Percentiles rank a stretch among this genome's conserved stretches.
phyloP scores from a whole-genome alignment of 768 basidiomycete genomes.

The Lactarius vividus region DNA sequence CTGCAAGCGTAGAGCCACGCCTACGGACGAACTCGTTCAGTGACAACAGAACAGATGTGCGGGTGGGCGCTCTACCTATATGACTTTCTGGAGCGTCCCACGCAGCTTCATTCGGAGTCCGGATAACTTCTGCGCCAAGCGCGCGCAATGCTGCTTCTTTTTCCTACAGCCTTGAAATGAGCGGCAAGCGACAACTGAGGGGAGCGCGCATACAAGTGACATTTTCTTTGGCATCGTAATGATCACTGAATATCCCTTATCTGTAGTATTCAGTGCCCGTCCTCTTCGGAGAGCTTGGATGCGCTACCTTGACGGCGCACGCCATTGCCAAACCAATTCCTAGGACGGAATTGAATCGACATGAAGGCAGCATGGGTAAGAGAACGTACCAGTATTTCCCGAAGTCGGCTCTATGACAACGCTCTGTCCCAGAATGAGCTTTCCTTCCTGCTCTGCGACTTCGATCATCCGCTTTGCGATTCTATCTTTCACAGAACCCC shows the following conservation, averaged over 20 bases:
- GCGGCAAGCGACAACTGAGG: neutral
- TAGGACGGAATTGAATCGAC: neutral
- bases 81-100: constrained; percentile 90
- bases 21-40: constrained; percentile 71
- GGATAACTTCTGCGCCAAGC: constrained; percentile 90
- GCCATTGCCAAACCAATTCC: constrained; percentile 91
- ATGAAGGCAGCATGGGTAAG: neutral
- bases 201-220: constrained; percentile 56
- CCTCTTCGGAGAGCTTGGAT: constrained; percentile 26
- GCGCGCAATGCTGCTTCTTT: constrained; percentile 92
- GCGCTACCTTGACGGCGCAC: constrained; percentile 85
- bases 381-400: constrained; percentile 81
- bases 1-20: constrained; percentile 76
- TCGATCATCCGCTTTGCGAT: constrained; percentile 97
- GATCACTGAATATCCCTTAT: constrained; percentile 83
- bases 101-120: constrained; percentile 87
- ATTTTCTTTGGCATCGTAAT: constrained; percentile 94
- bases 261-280: constrained; percentile 58
- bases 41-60: constrained; percentile 51
- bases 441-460: constrained; percentile 86
- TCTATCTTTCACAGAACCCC: constrained; percentile 94
- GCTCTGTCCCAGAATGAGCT: constrained; percentile 80
- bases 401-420: constrained; percentile 95
- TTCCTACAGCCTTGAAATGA: constrained; percentile 48
- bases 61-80: constrained; percentile 65